Evolutionary conservation across 345 rosid species (phyloP).

Genomic region (Ceriops zippeliana): DNA sequence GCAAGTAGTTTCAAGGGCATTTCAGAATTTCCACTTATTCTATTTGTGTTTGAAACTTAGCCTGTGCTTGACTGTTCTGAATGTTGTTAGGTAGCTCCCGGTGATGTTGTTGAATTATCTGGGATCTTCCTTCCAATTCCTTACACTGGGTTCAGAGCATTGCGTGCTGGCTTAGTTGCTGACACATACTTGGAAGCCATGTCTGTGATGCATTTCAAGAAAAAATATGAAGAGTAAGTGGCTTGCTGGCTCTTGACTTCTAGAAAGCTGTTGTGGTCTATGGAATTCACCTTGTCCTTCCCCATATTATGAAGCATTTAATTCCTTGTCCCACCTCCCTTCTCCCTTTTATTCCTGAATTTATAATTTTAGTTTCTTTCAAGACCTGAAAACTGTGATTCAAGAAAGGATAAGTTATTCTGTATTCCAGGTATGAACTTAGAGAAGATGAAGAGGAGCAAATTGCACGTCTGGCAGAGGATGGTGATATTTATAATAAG

Average conservation of each 20-base stretch:
- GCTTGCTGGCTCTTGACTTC: slow-evolving; percentile 5
- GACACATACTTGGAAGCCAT: slow-evolving; percentile 92
- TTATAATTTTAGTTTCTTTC: background rate
- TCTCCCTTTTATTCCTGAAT: background rate
- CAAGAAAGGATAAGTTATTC: background rate
- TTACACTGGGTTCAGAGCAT: slow-evolving; percentile 86
- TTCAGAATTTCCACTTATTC: background rate
- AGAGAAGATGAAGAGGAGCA: slow-evolving; percentile 83
- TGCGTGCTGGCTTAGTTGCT: slow-evolving; percentile 98
- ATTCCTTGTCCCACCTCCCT: background rate
- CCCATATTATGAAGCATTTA: background rate
- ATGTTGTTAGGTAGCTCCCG: slow-evolving; percentile 73
- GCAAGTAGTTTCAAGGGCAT: background rate
- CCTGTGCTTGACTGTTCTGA: background rate
- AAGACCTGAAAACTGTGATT: background rate
- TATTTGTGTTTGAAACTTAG: background rate
- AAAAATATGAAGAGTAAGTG: slow-evolving; percentile 94
- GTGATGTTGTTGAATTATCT: slow-evolving; percentile 93
- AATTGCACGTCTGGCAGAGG: slow-evolving; percentile 84
- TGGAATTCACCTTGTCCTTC: background rate
- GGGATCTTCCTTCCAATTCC: slow-evolving; percentile 98
- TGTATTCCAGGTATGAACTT: slow-evolving; percentile 67
- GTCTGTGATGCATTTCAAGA: slow-evolving; percentile 89
- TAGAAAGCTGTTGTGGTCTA: background rate
- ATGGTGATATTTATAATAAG: slow-evolving; percentile 95